A percentile compares a stretch with the other conserved stretches of the same genome.
phyloP scores from a whole-genome alignment of 306 rosid genomes.

The Lathyrus aphaca region DNA sequence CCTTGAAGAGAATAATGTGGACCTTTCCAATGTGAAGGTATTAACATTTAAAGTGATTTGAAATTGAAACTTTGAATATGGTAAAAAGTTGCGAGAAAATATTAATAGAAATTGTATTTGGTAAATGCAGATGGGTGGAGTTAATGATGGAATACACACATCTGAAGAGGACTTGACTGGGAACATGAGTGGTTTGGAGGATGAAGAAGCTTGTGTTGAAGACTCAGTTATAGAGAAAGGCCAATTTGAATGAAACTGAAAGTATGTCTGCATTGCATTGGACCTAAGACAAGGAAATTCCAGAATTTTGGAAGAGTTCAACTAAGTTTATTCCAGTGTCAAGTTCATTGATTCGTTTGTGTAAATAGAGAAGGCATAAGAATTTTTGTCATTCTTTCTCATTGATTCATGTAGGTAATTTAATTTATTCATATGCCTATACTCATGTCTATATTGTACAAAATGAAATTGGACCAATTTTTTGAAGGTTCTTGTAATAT shows the following conservation, averaged over 20 bases:
- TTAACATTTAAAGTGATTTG: neutral
- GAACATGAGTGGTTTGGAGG: conserved; percentile 51
- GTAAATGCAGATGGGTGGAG: conserved; percentile 66
- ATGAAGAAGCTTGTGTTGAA: conserved; percentile 40
- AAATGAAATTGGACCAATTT: conserved; percentile 34
- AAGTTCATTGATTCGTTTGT: conserved; percentile 48
- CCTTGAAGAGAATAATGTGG: conserved; percentile 61
- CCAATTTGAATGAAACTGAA: conserved; percentile 38
- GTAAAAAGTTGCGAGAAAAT: neutral
- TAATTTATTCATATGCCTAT: conserved; percentile 15
- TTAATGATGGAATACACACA: conserved; percentile 61
- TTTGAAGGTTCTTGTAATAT: conserved; percentile 35
- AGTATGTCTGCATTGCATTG: neutral
- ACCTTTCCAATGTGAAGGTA: conserved; percentile 78
- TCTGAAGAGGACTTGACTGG: conserved; percentile 64
- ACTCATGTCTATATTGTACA: conserved; percentile 35
- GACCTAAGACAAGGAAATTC: conserved; percentile 39
- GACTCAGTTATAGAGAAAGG: conserved; percentile 29
- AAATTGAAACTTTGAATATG: conserved; percentile 5
- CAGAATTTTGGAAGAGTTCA: conserved; percentile 35
- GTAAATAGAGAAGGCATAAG: conserved; percentile 50
- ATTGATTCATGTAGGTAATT: conserved; percentile 33
- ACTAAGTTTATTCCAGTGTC: conserved; percentile 16
- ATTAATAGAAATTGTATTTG: conserved; percentile 35
- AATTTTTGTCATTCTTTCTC: conserved; percentile 44